phyloP scores from a whole-genome alignment of 306 rosid genomes.

The Dicorynia guianensis region DNA sequence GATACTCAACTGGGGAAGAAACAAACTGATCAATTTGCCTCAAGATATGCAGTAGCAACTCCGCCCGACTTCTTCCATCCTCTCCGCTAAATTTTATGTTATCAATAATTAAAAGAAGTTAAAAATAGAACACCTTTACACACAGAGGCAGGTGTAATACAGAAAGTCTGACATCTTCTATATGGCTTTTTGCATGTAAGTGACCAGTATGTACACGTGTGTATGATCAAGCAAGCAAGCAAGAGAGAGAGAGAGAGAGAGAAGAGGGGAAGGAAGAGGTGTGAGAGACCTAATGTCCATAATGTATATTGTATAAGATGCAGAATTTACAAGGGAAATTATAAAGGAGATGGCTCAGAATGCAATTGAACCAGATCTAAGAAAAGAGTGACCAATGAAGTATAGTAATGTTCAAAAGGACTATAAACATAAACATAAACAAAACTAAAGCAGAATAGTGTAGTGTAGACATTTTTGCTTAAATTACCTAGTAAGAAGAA shows the following conservation, averaged over 20 bases:
- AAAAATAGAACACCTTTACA: conserved; percentile 1
- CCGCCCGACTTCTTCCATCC: conserved; percentile 99
- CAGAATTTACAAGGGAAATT: not conserved
- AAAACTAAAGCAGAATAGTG: conserved; percentile 29
- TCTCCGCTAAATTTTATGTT: conserved; percentile 75
- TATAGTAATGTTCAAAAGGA: conserved; percentile 28
- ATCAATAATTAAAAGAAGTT: conserved; percentile 45
- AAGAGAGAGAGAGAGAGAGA: conserved; percentile 12
- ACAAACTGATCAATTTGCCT: conserved; percentile 94
- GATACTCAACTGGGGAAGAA: conserved; percentile 84
- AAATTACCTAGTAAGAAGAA: conserved; percentile 90
- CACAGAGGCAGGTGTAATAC: conserved; percentile 19
- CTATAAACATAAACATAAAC: conserved; percentile 7
- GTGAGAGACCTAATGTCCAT: not conserved
- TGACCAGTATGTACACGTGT: not conserved
- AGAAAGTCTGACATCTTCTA: not conserved
- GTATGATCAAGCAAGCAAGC: too few species aligned
- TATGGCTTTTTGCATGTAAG: conserved; percentile 3
- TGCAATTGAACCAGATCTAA: conserved; percentile 23
- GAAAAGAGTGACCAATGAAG: conserved; percentile 18
- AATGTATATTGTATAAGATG: not conserved
- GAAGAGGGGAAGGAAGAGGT: not conserved
- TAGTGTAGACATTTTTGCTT: conserved; percentile 15
- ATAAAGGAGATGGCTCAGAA: conserved; percentile 14
- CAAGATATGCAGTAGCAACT: conserved; percentile 82